Percentiles rank a stretch among this genome's conserved stretches.
These are phyloP conservation scores for Serendipita sp. DNA, from an alignment of 768 basidiomycete genomes.

Conservation along the genomic window DNA sequence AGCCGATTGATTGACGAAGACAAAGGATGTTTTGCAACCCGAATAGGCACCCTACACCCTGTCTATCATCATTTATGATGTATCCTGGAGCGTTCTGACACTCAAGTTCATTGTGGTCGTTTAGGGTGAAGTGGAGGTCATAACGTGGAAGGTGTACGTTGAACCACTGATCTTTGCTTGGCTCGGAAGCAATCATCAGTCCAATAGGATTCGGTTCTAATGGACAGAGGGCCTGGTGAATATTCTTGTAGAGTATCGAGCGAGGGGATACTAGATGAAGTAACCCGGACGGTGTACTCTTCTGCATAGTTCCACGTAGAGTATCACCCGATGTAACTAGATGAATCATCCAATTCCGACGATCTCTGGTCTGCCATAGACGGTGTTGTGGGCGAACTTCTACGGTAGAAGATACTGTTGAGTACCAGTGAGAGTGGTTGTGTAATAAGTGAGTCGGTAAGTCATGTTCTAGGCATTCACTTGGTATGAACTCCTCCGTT, in stretches of 20 bases:
- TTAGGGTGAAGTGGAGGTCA: not conserved
- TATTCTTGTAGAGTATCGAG: not conserved
- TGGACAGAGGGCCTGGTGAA: not conserved
- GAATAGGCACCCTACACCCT: not conserved
- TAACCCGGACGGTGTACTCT: not conserved
- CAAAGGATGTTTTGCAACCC: conserved; percentile 22
- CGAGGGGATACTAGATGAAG: not conserved
- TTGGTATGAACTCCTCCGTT: conserved; percentile 23
- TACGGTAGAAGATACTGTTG: not conserved
- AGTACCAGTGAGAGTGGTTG: not conserved
- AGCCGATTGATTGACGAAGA: conserved; percentile 27
- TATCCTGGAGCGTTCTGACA: not conserved
- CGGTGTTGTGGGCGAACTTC: not conserved
- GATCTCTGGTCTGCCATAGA: not conserved
- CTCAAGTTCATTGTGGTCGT: not conserved
- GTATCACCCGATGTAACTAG: not conserved
- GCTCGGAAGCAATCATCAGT: not conserved
- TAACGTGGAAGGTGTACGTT: not conserved
- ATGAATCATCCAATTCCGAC: not conserved
- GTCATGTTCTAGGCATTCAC: conserved; percentile 1
- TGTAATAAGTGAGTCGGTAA: not conserved
- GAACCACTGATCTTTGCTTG: not conserved
- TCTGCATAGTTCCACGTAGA: not conserved
- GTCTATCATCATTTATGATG: not conserved
- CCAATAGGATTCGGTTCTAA: not conserved